Evolutionary conservation across 2,329 filamentous ascomycete genomes (phyloP), one percentile per base, ranked within the genome.

Genomic region (Aspergillus sp.): DNA sequence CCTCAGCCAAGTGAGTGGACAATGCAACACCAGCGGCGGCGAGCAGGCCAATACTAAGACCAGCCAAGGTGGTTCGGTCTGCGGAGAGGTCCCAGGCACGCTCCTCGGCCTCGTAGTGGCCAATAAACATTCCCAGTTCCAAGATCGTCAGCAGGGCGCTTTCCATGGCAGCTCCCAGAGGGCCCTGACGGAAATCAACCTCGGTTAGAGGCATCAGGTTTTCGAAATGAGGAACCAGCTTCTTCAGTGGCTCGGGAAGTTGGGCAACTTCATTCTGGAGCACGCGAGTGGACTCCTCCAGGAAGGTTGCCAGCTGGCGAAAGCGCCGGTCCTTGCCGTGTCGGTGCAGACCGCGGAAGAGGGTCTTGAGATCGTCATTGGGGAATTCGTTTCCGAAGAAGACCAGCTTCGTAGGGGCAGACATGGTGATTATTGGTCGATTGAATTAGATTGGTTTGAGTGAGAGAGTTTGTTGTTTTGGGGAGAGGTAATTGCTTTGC

Each of bases 361-460:
- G 62, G 23, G 74, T 65, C 23, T 71, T 61, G 8, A 82, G 63
- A 61, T 82, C 77, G 38, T 82, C 80, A n/a, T 69, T 72, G 0
- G 81, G 81, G 54, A 83, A 81, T 61, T 83, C 80, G 59, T 82
- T 81, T 63, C 77, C 74, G 67, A 83, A 83, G 66, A 76, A 81
- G n/a, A 71, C 61, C 42, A 80, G 53, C 65, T 55, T 81, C 78
- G 41, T 69, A 3, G 32, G 11, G 4, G 11, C 32, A 15, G 32
- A 36, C 32, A 36, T 36, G 2, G 32, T 63, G 3, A 63, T 56
- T 10, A 48, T n/a, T 13, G 15, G 25, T 4, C n/a, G 21, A 25
- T 49, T 49, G 1, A 25, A 8, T 27, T 27, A 13, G 19, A 15
- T 49, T 52, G 4, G 8, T 21, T 38, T 42, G 15, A 42, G 11